Evolutionary conservation across 2,329 filamentous ascomycete genomes (phyloP).

Genomic region (Pestalotiopsis sp.): DNA sequence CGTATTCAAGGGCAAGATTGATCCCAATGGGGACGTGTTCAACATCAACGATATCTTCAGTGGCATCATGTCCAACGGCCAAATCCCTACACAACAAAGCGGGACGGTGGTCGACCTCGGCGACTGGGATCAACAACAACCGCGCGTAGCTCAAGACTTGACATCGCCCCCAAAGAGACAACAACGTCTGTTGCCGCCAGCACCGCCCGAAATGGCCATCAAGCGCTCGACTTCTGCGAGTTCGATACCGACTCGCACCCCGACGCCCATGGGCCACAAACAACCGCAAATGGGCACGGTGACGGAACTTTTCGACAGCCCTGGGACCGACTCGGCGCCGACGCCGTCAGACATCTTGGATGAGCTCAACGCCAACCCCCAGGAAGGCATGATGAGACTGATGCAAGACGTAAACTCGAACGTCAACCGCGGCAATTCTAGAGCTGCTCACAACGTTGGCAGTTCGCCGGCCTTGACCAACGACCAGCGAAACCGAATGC

Average conservation of each 20-base stretch:
- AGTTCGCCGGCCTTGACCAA: constrained; percentile 55
- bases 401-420: constrained; percentile 67
- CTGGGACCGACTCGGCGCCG: constrained; percentile 42
- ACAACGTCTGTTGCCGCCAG: constrained; percentile 57
- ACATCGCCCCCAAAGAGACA: constrained; percentile 50
- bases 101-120: constrained; percentile 65
- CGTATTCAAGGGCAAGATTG: constrained; percentile 91
- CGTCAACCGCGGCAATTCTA: constrained; percentile 34
- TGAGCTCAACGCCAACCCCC: constrained; percentile 59
- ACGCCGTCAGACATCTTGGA: constrained; percentile 55
- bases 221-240: constrained; percentile 32
- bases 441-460: constrained; percentile 60
- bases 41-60: constrained; percentile 86
- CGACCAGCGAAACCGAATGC: constrained; percentile 61
- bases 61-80: constrained; percentile 66
- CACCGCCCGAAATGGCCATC: constrained; percentile 38
- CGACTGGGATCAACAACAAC: constrained; percentile 56
- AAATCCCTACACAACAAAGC: constrained; percentile 49
- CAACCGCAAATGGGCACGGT: constrained; percentile 56
- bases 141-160: constrained; percentile 38
- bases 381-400: constrained; percentile 66
- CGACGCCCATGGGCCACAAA: constrained; percentile 33
- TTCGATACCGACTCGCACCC: constrained; percentile 20
- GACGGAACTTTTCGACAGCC: constrained; percentile 62
- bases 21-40: constrained; percentile 75